Evolutionary conservation across 306 rosid genomes (phyloP).

Genomic region (Ziziphus jujuba): DNA sequence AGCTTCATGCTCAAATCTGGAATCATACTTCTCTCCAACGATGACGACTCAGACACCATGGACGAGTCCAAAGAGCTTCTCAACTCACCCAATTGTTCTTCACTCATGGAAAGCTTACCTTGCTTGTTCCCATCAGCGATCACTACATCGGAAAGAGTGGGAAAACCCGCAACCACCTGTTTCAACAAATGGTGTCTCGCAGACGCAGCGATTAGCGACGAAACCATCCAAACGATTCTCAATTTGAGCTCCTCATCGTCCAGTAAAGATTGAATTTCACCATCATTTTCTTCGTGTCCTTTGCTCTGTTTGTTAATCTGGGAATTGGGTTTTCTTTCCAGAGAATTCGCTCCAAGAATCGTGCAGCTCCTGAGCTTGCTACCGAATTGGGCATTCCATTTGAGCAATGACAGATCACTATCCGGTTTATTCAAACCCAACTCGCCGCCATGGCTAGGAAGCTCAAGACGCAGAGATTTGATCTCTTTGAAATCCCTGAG

Average conservation of each 20-base stretch:
- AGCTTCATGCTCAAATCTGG: slow-evolving; percentile 39
- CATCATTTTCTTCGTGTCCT: slow-evolving; percentile 10
- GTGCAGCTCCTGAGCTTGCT: slow-evolving; percentile 30
- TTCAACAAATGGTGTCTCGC: slow-evolving; percentile 42
- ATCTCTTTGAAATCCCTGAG: slow-evolving; percentile 25
- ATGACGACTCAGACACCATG: background rate
- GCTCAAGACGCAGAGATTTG: slow-evolving; percentile 19
- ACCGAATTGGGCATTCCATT: slow-evolving; percentile 46
- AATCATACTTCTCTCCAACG: slow-evolving; percentile 23
- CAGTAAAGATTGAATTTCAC: slow-evolving; percentile 1
- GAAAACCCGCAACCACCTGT: slow-evolving; percentile 24
- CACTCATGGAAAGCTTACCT: slow-evolving; percentile 30
- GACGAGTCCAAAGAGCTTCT: slow-evolving; percentile 12
- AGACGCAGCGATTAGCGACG: slow-evolving; percentile 42
- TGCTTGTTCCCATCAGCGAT: slow-evolving; percentile 31
- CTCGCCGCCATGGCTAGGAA: slow-evolving; percentile 25
- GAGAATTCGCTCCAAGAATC: slow-evolving; percentile 35
- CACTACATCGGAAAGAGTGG: slow-evolving; percentile 22
- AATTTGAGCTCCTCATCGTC: slow-evolving; percentile 30
- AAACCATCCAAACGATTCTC: slow-evolving; percentile 33
- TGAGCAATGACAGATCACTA: slow-evolving; percentile 23
- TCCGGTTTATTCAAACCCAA: slow-evolving; percentile 6
- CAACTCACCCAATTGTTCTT: slow-evolving; percentile 33
- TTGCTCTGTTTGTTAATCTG: background rate
- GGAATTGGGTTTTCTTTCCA: slow-evolving; percentile 17